Base-by-base conservation (phyloP, 2,329 filamentous ascomycete species). In the Didymella exigua region DNA sequence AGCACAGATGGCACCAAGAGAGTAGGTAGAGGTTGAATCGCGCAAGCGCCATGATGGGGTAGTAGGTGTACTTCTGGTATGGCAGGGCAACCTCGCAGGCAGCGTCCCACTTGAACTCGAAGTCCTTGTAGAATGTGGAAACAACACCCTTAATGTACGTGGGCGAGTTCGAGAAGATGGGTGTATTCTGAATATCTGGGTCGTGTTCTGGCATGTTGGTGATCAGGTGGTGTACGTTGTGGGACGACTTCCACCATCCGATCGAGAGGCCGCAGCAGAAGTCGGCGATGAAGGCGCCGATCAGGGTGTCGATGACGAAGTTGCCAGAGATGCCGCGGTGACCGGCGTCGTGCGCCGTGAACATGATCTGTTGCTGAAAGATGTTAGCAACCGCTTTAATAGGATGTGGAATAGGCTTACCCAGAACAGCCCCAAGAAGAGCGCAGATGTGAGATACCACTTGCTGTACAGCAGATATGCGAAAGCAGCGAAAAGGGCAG, bases 21-120 rank as follows among this genome's bases (percentile, higher is more conserved):
- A 95, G 82, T 10, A 85, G 78, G 74, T 96, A 96, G 14, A 96
- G 84, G 71, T 96, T 96, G 80, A 96, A 93, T 31, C 92, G 87
- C 5, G 89, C 93, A 58, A 96, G 84, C 30, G 86, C 80, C 66
- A 96, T 85, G 61, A 96, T 80, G 2, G 89, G 84, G 72, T 96
- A 96, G 76, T 96, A 96, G 0, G 89, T 83, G 75, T 89, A 93
- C 55, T 90, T 82, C 74, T 96, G 92, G 56, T 89, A 82, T n/a
- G 82, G 83, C 43, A 96, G 77, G 13, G 91, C 73, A 58, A 90
- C 73, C 69, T 86, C 87, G 18, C 90, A 89, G n/a, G 85, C 81
- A 6, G 81, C 81, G 70, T 96, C 91, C 73, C 90, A 96, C 53
- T 83, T 73, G 86, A 96, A 91, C 51, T 91, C 77, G 45, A 85